Conservation (phyloP, 2,329 filamentous ascomycete species). For the Lachnellula occidentalis region DNA sequence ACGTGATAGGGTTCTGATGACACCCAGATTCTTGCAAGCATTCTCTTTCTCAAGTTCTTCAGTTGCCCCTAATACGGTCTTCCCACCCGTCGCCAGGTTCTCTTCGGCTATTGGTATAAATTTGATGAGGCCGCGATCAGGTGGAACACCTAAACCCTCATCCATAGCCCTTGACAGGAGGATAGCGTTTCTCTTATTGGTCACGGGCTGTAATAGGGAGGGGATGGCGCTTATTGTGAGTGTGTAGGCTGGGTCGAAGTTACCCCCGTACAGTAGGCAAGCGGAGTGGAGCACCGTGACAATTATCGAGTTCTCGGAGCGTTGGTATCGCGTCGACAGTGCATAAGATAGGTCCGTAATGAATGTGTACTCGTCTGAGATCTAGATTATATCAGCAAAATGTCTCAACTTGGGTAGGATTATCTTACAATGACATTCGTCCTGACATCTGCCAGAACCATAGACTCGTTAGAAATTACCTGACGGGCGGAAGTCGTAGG, state of each 20-base stretch:
- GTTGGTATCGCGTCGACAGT: conserved; percentile 69
- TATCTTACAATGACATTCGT: conserved; percentile 56
- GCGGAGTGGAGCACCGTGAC: conserved; percentile 71
- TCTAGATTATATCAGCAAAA: conserved; percentile 39
- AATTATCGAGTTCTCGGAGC: conserved; percentile 67
- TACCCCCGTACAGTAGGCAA: conserved; percentile 69
- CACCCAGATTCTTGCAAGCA: conserved; percentile 5
- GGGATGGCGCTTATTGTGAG: conserved; percentile 68
- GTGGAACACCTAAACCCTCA: conserved; percentile 60
- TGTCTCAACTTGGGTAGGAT: conserved; percentile 16
- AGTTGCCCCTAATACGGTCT: conserved; percentile 63
- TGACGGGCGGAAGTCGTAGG: conserved; percentile 24
- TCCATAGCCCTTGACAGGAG: conserved; percentile 71
- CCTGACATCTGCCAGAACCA: conserved; percentile 58
- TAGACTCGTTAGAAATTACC: conserved; percentile 29
- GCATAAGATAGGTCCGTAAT: conserved; percentile 68
- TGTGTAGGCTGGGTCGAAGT: conserved; percentile 74
- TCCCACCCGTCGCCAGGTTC: conserved; percentile 64
- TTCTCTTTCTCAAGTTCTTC: conserved; percentile 40
- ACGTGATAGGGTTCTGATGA: conserved; percentile 18
- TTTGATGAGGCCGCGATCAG: conserved; percentile 64
- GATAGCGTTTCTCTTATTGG: conserved; percentile 76
- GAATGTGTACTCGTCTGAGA: conserved; percentile 70
- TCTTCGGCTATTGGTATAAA: conserved; percentile 68
- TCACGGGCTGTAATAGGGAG: conserved; percentile 62